A percentile compares a stretch with the other conserved stretches of the same genome.
phyloP scores from a whole-genome alignment of 2,329 filamentous ascomycete genomes.

The Colletotrichum cereale region DNA sequence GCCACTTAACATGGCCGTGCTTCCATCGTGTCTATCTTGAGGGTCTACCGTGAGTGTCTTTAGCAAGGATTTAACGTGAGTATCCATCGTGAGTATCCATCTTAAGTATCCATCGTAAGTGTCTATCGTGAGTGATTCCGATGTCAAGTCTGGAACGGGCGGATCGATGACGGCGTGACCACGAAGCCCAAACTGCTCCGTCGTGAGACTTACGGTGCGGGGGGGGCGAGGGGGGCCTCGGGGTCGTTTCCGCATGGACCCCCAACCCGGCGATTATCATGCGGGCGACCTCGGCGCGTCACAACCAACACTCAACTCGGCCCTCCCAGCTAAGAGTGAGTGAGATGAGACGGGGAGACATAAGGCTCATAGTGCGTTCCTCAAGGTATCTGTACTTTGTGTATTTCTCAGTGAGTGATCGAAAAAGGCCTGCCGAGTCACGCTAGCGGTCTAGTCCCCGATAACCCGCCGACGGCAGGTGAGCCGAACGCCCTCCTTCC shows the following conservation, averaged over 20 bases:
- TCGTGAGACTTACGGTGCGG: constrained; percentile 4
- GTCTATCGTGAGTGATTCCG: neutral
- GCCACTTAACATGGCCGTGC: no score
- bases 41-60: neutral
- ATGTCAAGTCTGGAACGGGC: neutral
- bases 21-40: neutral
- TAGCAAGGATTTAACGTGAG: no score
- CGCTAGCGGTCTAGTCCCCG: neutral
- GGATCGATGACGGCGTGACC: neutral
- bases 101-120: neutral
- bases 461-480: neutral
- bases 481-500: constrained; percentile 1
- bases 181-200: neutral
- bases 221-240: constrained; percentile 2
- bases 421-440: constrained; percentile 7
- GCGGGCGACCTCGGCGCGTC: neutral
- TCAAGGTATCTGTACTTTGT: no score
- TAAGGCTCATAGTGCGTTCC: neutral
- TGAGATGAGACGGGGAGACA: neutral
- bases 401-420: neutral
- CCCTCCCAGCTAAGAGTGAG: neutral
- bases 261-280: constrained; percentile 6
- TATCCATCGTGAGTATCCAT: neutral
- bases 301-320: neutral
- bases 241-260: constrained; percentile 19